Evolutionary conservation across 148 eudicot genomes (phyloP).

Genomic region (Pharnaceum exiguum): DNA sequence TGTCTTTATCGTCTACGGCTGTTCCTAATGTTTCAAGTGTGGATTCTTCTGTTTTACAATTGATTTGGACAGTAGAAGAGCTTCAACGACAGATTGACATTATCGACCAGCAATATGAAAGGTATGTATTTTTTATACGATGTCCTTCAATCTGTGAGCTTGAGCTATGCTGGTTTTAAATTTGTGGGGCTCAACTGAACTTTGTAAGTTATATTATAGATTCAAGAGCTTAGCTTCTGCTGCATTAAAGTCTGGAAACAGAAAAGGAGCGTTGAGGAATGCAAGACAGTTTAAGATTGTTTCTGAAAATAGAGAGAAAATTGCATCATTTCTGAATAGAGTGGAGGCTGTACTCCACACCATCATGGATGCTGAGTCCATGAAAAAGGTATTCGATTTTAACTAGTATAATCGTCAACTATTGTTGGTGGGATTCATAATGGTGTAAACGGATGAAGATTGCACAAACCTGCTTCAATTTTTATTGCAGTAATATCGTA

Average conservation of each 20-base stretch:
- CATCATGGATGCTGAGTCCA: conserved; percentile 73
- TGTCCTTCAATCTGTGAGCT: not conserved
- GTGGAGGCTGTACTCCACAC: conserved; percentile 72
- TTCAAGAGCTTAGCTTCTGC: conserved; percentile 55
- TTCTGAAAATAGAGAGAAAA: conserved; percentile 65
- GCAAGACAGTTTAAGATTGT: conserved; percentile 69
- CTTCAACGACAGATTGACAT: conserved; percentile 69
- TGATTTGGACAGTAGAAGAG: conserved; percentile 74
- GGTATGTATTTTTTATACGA: conserved; percentile 29
- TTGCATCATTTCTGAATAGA: conserved; percentile 41
- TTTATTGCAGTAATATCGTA: no score
- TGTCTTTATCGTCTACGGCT: conserved; percentile 54
- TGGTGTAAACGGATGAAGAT: not conserved
- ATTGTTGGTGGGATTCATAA: not conserved
- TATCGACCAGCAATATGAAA: conserved; percentile 59
- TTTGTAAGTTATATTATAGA: conserved; percentile 23
- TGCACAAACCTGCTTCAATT: not conserved
- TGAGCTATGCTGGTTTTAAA: not conserved
- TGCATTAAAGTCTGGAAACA: conserved; percentile 58
- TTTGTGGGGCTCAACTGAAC: not conserved
- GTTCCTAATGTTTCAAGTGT: conserved; percentile 40
- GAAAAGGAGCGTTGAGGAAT: conserved; percentile 55
- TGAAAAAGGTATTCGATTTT: conserved; percentile 48
- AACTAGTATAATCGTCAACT: not conserved
- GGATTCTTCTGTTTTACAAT: conserved; percentile 63